Evolutionary conservation across 176 grass and related monocot species (phyloP).

Genomic region (Cenchrus fungigraminus): DNA sequence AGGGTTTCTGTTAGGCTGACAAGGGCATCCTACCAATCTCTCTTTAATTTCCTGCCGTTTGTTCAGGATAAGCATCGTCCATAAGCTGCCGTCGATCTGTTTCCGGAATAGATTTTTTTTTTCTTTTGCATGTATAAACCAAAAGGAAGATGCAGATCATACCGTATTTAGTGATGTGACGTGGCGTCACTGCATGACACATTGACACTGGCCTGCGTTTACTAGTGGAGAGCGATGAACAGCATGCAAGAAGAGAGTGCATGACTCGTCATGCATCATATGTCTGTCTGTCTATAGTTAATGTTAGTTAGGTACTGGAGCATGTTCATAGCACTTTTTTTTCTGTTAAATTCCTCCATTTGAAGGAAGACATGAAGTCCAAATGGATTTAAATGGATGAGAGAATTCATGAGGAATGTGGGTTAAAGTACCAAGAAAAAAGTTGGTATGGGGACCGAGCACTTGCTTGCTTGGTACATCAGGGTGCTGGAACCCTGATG

Average conservation of each 20-base stretch:
- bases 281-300: background rate
- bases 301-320: background rate
- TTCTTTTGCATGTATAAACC: background rate
- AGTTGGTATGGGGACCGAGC: background rate
- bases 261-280: background rate
- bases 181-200: slow-evolving; percentile 17
- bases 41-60: background rate
- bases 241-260: background rate
- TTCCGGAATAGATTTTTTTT: too few species aligned
- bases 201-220: background rate
- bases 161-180: slow-evolving; percentile 33
- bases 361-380: background rate
- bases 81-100: too few species aligned
- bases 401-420: background rate
- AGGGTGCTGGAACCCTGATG: too few species aligned
- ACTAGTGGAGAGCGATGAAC: slow-evolving; percentile 15
- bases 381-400: background rate
- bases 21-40: slow-evolving; percentile 9
- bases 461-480: too few species aligned
- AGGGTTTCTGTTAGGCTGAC: slow-evolving; percentile 41
- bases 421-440: background rate
- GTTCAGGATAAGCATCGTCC: slow-evolving; percentile 4
- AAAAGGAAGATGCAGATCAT: background rate
- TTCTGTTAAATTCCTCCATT: background rate
- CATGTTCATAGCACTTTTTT: background rate